Evolutionary conservation across 176 grass and related monocot species (phyloP), one percentile per base, ranked within the genome.

Genomic region (Thalia dealbata): DNA sequence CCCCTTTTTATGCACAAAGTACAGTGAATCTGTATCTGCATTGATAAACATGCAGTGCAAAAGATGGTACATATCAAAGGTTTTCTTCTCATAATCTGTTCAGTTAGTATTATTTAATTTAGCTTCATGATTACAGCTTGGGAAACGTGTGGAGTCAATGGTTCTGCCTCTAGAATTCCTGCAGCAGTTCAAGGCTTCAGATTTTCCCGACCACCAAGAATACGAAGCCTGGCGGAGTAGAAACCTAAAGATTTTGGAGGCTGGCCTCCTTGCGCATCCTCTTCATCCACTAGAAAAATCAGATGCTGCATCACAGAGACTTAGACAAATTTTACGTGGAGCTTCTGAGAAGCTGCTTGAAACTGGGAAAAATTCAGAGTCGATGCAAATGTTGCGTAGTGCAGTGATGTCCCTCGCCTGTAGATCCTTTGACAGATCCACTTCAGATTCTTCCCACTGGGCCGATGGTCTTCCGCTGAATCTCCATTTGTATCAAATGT

Each of bases 391-490:
- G 27, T 45, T 97, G 64, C 95, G 95, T 58, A 91, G 76, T 74
- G 79, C 89, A 75, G 89, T 92, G 35, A 89, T 90, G 78, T 80
- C 89, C 78, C 83, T 97, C 64, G 87, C 90, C 27, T 78, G 73
- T 70, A 85, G 85, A 75, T 82, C 87, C 32, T 73, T 84, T 74
- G 95, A 97, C 61, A 90, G 95, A 72, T 88, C 83, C 7, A 23
- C 21, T 79, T 86, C 90, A 67, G 95, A 97, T 82, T 80, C 52
- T 75, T 97, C 85, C 73, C 95, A 97, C 67, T 97, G 95, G 95
- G 95, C 90, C 67, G 95, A 97, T 86, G 95, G 95, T 52, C 85
- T 87, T 73, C 95, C 95, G 3, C 80, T 97, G 75, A 92, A 97
- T 86, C 81, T 92, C 30, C 84, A 97, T 78, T 70, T 97, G 27